Evolutionary conservation across 257 asterid genomes (phyloP).

Genomic region (Penstemon newberryi): DNA sequence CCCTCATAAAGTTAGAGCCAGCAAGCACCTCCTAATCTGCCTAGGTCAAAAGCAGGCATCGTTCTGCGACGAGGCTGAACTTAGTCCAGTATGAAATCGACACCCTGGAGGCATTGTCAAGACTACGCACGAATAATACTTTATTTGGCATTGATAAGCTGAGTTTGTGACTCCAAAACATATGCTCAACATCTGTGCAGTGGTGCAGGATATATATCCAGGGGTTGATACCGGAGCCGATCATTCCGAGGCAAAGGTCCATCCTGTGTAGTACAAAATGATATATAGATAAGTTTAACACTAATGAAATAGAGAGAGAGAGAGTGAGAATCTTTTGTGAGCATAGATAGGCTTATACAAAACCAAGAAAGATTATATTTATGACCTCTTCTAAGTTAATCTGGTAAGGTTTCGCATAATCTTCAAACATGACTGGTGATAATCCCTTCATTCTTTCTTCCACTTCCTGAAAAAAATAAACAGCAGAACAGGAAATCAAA

Average conservation of each 20-base stretch:
- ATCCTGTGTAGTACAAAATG: conserved; percentile 48
- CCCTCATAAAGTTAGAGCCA: too few species aligned
- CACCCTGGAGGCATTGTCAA: too few species aligned
- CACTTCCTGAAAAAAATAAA: conserved; percentile 67
- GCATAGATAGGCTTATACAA: too few species aligned
- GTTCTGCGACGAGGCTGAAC: too few species aligned
- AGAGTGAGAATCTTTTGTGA: neutral
- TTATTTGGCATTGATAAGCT: neutral
- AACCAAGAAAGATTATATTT: conserved; percentile 2
- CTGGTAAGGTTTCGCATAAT: conserved; percentile 82
- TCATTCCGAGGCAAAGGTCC: conserved; percentile 80
- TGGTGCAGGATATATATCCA: conserved; percentile 86
- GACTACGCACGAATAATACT: too few species aligned
- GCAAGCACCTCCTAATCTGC: too few species aligned
- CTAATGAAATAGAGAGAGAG: neutral
- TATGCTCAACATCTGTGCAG: conserved; percentile 63
- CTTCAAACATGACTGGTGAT: conserved; percentile 84
- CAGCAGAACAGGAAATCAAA: conserved; percentile 18
- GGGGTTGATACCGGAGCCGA: conserved; percentile 60
- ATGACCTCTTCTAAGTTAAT: conserved; percentile 72
- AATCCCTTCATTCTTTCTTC: conserved; percentile 67
- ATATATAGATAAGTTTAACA: neutral
- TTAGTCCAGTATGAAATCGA: too few species aligned
- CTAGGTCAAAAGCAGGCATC: too few species aligned
- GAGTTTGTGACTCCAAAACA: neutral